Conservation (phyloP, 1,284 basidiomycete genomes). For the Trichosporon coremiiforme region DNA sequence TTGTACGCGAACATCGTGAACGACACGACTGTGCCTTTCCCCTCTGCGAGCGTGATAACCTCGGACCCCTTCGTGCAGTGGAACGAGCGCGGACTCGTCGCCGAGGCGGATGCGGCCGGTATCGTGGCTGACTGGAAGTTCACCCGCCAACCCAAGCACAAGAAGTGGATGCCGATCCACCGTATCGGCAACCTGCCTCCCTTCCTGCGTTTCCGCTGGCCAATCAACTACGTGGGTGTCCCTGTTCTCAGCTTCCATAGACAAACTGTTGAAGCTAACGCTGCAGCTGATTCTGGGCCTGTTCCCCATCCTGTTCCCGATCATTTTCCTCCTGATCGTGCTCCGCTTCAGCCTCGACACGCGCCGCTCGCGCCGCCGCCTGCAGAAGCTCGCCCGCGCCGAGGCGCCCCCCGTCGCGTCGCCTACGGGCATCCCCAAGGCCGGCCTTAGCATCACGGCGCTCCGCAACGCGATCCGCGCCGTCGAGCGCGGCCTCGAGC, state of each 20-base stretch:
- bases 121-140: conserved; percentile 32
- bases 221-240: conserved; percentile 70
- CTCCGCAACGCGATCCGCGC: conserved; percentile 42
- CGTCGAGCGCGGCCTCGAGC: conserved; percentile 45
- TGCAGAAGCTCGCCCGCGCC: conserved; percentile 41
- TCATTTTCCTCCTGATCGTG: conserved; percentile 57
- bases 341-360: conserved; percentile 44
- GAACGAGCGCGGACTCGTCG: conserved; percentile 63
- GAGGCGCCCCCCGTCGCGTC: conserved; percentile 28
- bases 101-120: conserved; percentile 60
- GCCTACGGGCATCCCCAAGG: conserved; percentile 29
- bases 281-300: conserved; percentile 65
- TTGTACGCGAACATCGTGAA: conserved; percentile 84
- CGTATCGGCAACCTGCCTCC: conserved; percentile 63
- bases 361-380: conserved; percentile 37
- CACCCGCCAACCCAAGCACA: conserved; percentile 26
- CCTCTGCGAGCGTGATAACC: conserved; percentile 71
- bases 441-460: conserved; percentile 37
- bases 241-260: background rate
- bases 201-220: conserved; percentile 66
- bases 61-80: conserved; percentile 69
- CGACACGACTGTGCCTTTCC: conserved; percentile 78
- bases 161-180: conserved; percentile 27
- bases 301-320: conserved; percentile 61
- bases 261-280: no score